Conservation (phyloP, 1,139 yeast species). For the Yamadazyma songkhlaensis region DNA sequence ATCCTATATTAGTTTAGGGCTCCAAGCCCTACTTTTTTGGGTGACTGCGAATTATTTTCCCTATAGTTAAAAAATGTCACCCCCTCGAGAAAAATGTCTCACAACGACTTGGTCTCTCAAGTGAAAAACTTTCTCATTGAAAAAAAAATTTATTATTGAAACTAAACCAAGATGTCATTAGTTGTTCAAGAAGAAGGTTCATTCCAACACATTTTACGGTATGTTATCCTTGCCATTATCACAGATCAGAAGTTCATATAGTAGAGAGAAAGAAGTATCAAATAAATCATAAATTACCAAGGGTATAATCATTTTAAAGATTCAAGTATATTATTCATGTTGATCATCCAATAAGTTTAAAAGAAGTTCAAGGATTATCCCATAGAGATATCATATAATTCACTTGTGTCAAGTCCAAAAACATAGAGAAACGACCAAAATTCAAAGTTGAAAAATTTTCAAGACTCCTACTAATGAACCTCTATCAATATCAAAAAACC, state of each 20-base stretch:
- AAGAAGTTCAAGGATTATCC: too few species aligned
- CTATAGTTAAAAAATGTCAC: background rate
- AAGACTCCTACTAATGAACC: background rate
- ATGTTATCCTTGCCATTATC: slow-evolving; percentile 39
- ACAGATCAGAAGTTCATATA: background rate
- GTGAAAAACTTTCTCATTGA: slow-evolving; percentile 10
- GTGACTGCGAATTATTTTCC: slow-evolving; percentile 3
- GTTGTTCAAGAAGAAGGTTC: slow-evolving; percentile 99
- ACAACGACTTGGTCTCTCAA: background rate
- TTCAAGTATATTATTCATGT: too few species aligned
- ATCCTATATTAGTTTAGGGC: too few species aligned
- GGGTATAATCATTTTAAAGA: too few species aligned
- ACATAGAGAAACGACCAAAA: too few species aligned
- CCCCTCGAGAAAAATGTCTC: background rate
- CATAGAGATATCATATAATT: too few species aligned
- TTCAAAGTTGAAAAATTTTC: background rate
- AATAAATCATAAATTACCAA: too few species aligned
- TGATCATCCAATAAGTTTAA: too few species aligned
- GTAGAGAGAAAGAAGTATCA: too few species aligned
- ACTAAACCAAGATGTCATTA: slow-evolving; percentile 72
- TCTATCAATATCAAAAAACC: slow-evolving; percentile 17
- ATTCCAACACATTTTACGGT: slow-evolving; percentile 99
- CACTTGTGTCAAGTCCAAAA: too few species aligned
- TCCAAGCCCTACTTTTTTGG: background rate
- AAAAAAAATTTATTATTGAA: slow-evolving; percentile 8